These are phyloP conservation scores for Echeveria elegans DNA, from an alignment of 164 flowering plant species.

Conservation along the genomic window DNA sequence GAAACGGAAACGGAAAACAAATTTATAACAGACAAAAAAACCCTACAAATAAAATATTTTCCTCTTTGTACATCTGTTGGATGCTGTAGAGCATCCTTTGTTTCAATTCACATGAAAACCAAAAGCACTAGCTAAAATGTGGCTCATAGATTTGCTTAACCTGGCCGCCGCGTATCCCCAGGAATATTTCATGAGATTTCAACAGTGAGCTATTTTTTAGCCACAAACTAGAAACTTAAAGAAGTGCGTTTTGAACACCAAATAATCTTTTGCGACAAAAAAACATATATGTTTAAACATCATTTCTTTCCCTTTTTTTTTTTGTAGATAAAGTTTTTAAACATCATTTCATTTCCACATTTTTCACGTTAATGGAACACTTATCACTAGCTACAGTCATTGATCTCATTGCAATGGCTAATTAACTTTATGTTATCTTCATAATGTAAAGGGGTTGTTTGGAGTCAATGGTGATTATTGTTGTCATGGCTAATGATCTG, in stretches of 20 bases:
- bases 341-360: background rate
- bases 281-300: no score
- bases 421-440: background rate
- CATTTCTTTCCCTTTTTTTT: no score
- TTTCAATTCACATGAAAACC: background rate
- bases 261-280: no score
- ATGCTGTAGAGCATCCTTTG: background rate
- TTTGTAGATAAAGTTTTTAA: no score
- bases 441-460: background rate
- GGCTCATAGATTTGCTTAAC: background rate
- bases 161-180: slow-evolving; percentile 1
- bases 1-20: background rate
- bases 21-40: background rate
- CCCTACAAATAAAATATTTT: background rate
- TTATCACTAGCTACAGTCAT: background rate
- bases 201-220: background rate
- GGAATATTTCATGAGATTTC: background rate
- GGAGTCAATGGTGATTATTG: background rate
- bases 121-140: background rate
- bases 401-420: no score
- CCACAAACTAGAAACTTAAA: no score
- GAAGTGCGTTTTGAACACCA: no score
- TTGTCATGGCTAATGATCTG: background rate
- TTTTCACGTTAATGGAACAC: background rate
- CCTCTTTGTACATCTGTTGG: background rate